Evolutionary conservation across 208 protist genomes (phyloP), one percentile per base, ranked within the genome.

Genomic region (Novymonas esmeraldas): DNA sequence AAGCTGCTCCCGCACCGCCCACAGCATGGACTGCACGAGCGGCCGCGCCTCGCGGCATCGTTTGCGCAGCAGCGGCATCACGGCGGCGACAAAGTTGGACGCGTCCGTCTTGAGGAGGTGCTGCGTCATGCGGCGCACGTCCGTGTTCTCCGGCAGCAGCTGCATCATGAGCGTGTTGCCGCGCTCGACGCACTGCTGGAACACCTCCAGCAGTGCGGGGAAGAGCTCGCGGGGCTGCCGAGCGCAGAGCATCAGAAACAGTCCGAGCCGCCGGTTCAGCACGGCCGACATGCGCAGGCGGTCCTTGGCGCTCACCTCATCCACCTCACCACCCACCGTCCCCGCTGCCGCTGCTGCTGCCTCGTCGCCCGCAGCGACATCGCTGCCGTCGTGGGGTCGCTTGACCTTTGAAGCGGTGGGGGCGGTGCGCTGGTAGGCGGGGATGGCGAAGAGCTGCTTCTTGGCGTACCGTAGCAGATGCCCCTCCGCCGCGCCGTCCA

Each of bases 241-340:
- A 3, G 72, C 74, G 54, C 89, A 94, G n/a, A 94, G 78, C 81
- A 87, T 88, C 20, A 91, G 68, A 51, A 92, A 91, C 20, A 89
- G 76, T 5, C 79, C 85, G 33, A 92, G 78, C 42, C 85, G 82
- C 3, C 81, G 79, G 57, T 88, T 73, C 28, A 89, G 62, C 45
- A 77, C 54, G 16, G 72, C 62, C 0, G 79, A 69, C 56, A 77
- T 63, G 22, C 71, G 62, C 24, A n/a, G 38, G 42, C 67, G 67
- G n/a, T 65, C 62, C 29, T 70, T 66, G 18, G 78, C 70, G 6
- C 70, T 76, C 26, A 72, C 49, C 49, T 75, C 61, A 18, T 50
- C 71, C 56, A 66, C 44, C 33, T 45, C 42, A 14, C 41, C 38
- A 29, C 51, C 41, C 67, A 42, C 18, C 5, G 20, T 45, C 3